Conservation (phyloP, 2,329 filamentous ascomycete genomes). For the Fusarium buharicum region DNA sequence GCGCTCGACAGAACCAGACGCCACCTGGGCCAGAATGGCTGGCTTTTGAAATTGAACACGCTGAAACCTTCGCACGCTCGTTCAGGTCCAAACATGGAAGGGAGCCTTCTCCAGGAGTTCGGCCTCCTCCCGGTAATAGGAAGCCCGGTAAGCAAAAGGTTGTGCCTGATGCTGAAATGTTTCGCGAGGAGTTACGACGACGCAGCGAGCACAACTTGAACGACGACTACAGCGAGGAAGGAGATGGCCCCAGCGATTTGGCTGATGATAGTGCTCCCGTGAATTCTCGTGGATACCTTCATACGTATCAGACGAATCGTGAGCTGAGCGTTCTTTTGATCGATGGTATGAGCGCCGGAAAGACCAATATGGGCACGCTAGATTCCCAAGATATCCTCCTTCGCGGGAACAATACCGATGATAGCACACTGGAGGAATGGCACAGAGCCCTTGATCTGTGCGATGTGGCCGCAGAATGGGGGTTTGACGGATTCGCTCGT, state of each 20-base stretch:
- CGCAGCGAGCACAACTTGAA: conserved; percentile 1
- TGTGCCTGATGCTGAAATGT: background rate
- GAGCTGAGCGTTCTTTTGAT: conserved; percentile 72
- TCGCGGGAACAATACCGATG: conserved; percentile 50
- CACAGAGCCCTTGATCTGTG: conserved; percentile 67
- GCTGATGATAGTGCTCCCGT: conserved; percentile 8
- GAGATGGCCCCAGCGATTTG: conserved; percentile 2
- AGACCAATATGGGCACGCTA: conserved; percentile 71
- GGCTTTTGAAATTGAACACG: conserved; percentile 81
- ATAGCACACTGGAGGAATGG: conserved; percentile 53
- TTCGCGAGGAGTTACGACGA: conserved; percentile 23
- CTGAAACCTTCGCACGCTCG: conserved; percentile 68
- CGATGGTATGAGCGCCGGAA: conserved; percentile 76
- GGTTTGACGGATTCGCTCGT: conserved; percentile 72
- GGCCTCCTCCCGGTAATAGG: conserved; percentile 3
- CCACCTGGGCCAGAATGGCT: conserved; percentile 73
- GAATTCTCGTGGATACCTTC: conserved; percentile 66
- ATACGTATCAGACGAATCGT: conserved; percentile 70
- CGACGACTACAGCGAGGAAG: background rate
- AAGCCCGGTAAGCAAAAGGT: conserved; percentile 1
- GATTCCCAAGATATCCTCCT: conserved; percentile 74
- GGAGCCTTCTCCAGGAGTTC: background rate
- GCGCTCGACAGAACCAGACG: conserved; percentile 57
- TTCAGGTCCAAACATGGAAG: conserved; percentile 2
- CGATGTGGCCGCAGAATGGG: conserved; percentile 61